Evolutionary conservation across 148 eudicot species (phyloP).

Genomic region (Heliamphora exappendiculata): DNA sequence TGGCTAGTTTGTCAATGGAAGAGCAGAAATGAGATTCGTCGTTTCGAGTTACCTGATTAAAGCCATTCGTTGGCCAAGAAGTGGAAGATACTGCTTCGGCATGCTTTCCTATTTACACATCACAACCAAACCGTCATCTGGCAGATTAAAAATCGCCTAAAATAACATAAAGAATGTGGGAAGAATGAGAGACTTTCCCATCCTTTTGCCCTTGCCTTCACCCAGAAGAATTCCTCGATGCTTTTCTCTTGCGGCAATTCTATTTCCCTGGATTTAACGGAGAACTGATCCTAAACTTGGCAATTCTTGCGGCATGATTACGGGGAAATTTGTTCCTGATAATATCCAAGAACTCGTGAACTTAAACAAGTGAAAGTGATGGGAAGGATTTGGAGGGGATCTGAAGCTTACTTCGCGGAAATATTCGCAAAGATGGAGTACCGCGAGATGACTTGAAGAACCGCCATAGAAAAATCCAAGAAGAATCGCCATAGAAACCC

Average conservation of each 20-base stretch:
- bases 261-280: conserved; percentile 15
- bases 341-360: not conserved
- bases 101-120: conserved; percentile 73
- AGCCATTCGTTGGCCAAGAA: conserved; percentile 87
- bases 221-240: conserved; percentile 84
- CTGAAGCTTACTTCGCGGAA: not conserved
- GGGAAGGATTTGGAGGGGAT: conserved; percentile 5
- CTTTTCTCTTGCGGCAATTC: conserved; percentile 64
- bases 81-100: conserved; percentile 99
- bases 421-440: not conserved
- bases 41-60: conserved; percentile 62
- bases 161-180: conserved; percentile 5
- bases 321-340: not conserved
- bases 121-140: conserved; percentile 26
- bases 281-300: conserved; percentile 17
- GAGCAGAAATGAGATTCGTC: conserved; percentile 7
- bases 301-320: not conserved
- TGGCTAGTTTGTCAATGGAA: too few species aligned
- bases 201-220: conserved; percentile 89
- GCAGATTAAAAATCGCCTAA: conserved; percentile 15
- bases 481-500: too few species aligned
- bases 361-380: not conserved
- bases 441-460: too few species aligned
- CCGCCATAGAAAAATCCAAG: too few species aligned
- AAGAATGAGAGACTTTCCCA: conserved; percentile 51